Evolutionary conservation across 805 yeast genomes (phyloP), one percentile per base, ranked within the genome.

Genomic region (Metschnikowia anglica): DNA sequence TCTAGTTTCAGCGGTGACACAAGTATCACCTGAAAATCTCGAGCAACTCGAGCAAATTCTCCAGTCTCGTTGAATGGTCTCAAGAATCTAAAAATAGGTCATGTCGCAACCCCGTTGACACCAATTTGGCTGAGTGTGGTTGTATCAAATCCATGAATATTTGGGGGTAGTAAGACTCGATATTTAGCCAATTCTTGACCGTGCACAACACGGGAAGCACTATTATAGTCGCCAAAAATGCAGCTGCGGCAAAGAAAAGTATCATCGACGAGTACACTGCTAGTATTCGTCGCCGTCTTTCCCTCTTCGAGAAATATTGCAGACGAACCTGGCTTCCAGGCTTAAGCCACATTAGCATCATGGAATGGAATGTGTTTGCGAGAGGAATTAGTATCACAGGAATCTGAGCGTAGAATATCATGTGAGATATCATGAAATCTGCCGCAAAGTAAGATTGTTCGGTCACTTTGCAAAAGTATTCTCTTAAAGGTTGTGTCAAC

Each of bases 381-480:
- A 72, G 81, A 0, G 90, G 90, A 30, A 81, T 63, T 26, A 83
- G 66, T 26, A 83, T 60, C 12, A 84, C 47, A 1, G 89, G 89
- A 8, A 81, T 61, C 50, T 83, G 87, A 5, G 73, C 59, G 46
- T 77, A 74, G 38, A 83, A 62, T 11, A 85, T 60, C 31, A 76
- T 51, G 56, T 85, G 89, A 0, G 83, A 79, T 23, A 83, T 63
- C 21, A 76, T 58, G 44, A 81, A 72, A 60, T 85, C 93, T 4
- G 76, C 79, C 0, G 84, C 79, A 65, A 83, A 85, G 43, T 76
- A 74, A n/a, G 83, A 74, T 70, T 82, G 68, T 56, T 85, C 93
- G 53, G 76, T 73, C 1, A 76, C 62, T 53, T 85, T 85, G 44
- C 87, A 82, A 17, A 77, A 43, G 39, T 67, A 77, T 56, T 84